Evolutionary conservation across 2,329 filamentous ascomycete genomes (phyloP).

Genomic region (Aquanectria penicillioides): DNA sequence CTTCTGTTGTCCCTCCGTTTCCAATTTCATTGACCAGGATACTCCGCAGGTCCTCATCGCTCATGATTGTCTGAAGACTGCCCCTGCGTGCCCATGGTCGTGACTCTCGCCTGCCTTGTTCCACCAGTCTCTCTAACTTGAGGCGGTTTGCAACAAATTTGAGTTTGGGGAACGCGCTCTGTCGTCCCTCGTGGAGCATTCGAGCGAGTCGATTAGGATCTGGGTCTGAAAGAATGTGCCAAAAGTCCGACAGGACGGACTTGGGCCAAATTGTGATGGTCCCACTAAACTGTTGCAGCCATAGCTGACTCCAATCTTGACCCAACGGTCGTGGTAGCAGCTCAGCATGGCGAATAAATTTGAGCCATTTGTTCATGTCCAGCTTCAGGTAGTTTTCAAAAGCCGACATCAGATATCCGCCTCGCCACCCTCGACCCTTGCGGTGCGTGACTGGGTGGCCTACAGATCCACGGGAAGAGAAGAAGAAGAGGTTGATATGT

Average conservation of each 20-base stretch:
- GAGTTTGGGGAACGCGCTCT: conserved; percentile 89
- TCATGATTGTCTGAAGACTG: conserved; percentile 69
- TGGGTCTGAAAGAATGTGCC: conserved; percentile 87
- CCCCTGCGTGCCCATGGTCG: conserved; percentile 58
- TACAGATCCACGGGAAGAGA: conserved; percentile 90
- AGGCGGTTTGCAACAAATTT: conserved; percentile 91
- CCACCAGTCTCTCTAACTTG: conserved; percentile 79
- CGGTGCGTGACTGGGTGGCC: conserved; percentile 95
- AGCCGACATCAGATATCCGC: conserved; percentile 91
- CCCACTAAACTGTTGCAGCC: conserved; percentile 93
- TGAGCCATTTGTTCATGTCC: conserved; percentile 97
- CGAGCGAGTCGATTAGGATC: conserved; percentile 77
- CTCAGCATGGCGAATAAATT: conserved; percentile 91
- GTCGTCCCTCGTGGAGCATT: conserved; percentile 92
- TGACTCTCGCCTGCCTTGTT: conserved; percentile 66
- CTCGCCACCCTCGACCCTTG: conserved; percentile 92
- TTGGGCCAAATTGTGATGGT: conserved; percentile 98
- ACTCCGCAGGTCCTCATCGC: conserved; percentile 67
- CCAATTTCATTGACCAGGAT: conserved; percentile 53
- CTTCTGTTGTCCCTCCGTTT: conserved; percentile 47
- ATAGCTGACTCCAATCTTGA: conserved; percentile 97
- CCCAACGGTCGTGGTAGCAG: conserved; percentile 88
- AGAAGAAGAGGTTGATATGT: conserved; percentile 99
- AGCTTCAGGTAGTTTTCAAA: conserved; percentile 96
- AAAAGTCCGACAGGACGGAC: conserved; percentile 80